phyloP scores from a whole-genome alignment of 2,329 filamentous ascomycete species.

The Zymoseptoria crescenta region DNA sequence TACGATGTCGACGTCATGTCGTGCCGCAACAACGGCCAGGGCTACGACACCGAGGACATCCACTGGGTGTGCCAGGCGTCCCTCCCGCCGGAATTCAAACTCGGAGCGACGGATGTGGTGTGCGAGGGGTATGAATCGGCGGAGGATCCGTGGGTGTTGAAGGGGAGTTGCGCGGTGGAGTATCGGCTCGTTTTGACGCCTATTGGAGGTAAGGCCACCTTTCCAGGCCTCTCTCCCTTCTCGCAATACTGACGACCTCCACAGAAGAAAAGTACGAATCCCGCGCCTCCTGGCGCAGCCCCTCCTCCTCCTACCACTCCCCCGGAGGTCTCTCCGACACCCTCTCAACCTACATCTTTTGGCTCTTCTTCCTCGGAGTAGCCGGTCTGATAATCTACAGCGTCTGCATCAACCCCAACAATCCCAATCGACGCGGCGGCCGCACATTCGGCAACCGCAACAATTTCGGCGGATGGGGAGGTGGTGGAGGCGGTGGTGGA shows the following conservation, averaged over 20 bases:
- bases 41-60: conserved; percentile 71
- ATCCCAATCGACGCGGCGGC: conserved; percentile 3
- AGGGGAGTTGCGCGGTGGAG: conserved; percentile 87
- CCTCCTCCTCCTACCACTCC: neutral
- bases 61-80: conserved; percentile 82
- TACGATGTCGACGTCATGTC: conserved; percentile 76
- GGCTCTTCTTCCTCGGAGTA: conserved; percentile 19
- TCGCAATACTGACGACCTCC: too few species aligned
- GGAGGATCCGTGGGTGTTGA: conserved; percentile 79
- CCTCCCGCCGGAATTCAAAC: conserved; percentile 57
- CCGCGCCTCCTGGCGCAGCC: neutral
- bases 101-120: conserved; percentile 80
- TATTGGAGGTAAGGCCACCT: too few species aligned
- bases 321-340: neutral
- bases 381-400: conserved; percentile 24
- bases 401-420: conserved; percentile 17
- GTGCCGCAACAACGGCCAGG: conserved; percentile 76
- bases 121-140: conserved; percentile 78
- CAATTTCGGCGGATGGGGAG: conserved; percentile 21
- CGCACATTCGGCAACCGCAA: conserved; percentile 5
- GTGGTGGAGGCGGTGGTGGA: conserved; percentile 37
- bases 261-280: conserved; percentile 3
- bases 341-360: neutral
- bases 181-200: conserved; percentile 75
- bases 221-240: too few species aligned